Percentiles rank a stretch among this genome's conserved stretches.
phyloP scores from a whole-genome alignment of 169 alveolate species.

The Cryptosporidium ubiquitum region DNA sequence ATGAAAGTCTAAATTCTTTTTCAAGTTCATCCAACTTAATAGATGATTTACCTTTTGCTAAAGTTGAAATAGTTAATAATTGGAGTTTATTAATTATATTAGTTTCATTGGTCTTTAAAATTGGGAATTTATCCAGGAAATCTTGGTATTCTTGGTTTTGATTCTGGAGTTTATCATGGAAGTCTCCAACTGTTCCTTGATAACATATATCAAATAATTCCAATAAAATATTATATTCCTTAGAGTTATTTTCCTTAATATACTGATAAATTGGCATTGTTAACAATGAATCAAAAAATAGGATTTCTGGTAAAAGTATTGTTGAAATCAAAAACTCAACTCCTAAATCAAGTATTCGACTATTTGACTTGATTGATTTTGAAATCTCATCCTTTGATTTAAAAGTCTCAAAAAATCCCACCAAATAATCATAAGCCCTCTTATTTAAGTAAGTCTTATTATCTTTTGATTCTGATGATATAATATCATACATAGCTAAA shows the following conservation, averaged over 20 bases:
- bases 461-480: background rate
- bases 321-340: constrained; percentile 34
- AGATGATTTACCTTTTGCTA: constrained; percentile 24
- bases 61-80: constrained; percentile 41
- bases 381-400: constrained; percentile 20
- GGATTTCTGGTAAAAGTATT: constrained; percentile 47
- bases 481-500: constrained; percentile 9
- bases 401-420: constrained; percentile 28
- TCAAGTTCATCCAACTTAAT: constrained; percentile 37
- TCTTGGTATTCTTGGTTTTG: constrained; percentile 10
- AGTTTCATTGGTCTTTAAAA: constrained; percentile 2
- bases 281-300: constrained; percentile 48
- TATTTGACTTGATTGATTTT: background rate
- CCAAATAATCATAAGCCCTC: constrained; percentile 39
- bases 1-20: constrained; percentile 45
- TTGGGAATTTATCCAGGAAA: background rate
- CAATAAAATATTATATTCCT: background rate
- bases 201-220: constrained; percentile 37
- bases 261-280: constrained; percentile 23
- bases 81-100: constrained; percentile 47
- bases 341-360: background rate
- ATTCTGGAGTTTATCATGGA: constrained; percentile 14
- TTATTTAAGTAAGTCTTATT: constrained; percentile 9
- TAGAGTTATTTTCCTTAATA: constrained; percentile 11
- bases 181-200: constrained; percentile 51